Percentiles rank a stretch among this genome's conserved stretches.
These are phyloP conservation scores for Aspergillus tubingensis DNA, from an alignment of 2,329 filamentous ascomycete species.

Conservation along the genomic window DNA sequence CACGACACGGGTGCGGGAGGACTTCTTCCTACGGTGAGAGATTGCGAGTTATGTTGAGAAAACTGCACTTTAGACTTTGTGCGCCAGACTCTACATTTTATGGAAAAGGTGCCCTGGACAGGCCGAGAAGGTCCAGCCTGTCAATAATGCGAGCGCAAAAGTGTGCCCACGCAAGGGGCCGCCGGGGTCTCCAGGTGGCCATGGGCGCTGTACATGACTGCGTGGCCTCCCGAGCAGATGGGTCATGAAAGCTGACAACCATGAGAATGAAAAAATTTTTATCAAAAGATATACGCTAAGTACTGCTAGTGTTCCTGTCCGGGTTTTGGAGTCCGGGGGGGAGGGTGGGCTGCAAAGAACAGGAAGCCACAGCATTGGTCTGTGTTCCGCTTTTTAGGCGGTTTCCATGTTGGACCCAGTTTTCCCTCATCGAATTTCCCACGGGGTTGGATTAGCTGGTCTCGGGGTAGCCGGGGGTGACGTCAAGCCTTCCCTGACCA, in stretches of 20 bases:
- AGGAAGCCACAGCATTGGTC: not conserved
- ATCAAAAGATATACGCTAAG: not conserved
- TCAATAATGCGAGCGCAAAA: conserved; percentile 20
- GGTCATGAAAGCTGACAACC: not conserved
- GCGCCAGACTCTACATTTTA: not conserved
- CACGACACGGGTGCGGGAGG: conserved; percentile 14
- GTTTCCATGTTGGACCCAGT: not conserved
- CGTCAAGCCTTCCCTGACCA: conserved; percentile 20
- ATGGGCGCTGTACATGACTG: conserved; percentile 13
- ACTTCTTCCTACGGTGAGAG: not conserved
- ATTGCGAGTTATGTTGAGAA: not conserved
- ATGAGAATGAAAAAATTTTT: not conserved
- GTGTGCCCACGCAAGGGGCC: conserved; percentile 31
- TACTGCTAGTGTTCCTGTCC: not conserved
- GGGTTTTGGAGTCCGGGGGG: not conserved
- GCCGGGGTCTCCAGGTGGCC: conserved; percentile 20
- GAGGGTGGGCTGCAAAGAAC: not conserved
- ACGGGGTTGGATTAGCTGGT: conserved; percentile 3
- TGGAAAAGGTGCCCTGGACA: not conserved
- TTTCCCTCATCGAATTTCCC: not conserved
- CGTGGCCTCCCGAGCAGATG: conserved; percentile 20
- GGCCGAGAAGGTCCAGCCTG: conserved; percentile 8
- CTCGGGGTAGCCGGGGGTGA: conserved; percentile 22
- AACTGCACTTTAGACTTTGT: not conserved
- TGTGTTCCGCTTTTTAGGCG: not conserved